A percentile compares a stretch with the other conserved stretches of the same genome.
These are phyloP conservation scores for Suillus subluteus DNA, from an alignment of 768 basidiomycete species.

Conservation along the genomic window DNA sequence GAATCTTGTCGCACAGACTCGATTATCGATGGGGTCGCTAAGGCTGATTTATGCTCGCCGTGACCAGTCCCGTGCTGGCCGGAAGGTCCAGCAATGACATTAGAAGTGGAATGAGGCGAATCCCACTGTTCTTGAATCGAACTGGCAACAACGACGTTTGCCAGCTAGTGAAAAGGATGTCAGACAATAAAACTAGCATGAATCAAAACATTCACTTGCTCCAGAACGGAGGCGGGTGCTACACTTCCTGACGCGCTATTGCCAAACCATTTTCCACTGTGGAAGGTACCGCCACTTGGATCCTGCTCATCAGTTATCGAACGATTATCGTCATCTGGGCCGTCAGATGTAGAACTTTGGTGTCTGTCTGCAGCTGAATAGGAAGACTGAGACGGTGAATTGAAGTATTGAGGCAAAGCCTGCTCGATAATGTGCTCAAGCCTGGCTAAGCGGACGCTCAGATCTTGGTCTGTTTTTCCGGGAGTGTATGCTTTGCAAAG, in stretches of 20 bases:
- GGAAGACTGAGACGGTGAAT: slow-evolving; percentile 42
- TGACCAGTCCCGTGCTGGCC: slow-evolving; percentile 29
- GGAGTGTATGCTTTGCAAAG: slow-evolving; percentile 89
- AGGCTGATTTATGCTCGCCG: slow-evolving; percentile 30
- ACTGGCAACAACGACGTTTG: slow-evolving; percentile 53
- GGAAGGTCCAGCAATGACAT: slow-evolving; percentile 16
- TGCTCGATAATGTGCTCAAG: slow-evolving; percentile 82
- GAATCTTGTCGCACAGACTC: slow-evolving; percentile 46
- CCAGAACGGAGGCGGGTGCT: slow-evolving; percentile 76
- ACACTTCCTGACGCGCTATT: slow-evolving; percentile 84
- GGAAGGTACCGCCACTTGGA: slow-evolving; percentile 73
- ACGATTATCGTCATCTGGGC: slow-evolving; percentile 64
- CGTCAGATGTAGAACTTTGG: slow-evolving; percentile 50
- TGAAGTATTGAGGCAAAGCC: slow-evolving; percentile 76
- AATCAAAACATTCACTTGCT: slow-evolving; percentile 59
- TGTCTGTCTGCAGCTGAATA: slow-evolving; percentile 38
- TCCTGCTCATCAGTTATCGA: slow-evolving; percentile 82
- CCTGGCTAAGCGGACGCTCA: slow-evolving; percentile 71
- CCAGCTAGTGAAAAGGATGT: slow-evolving; percentile 43
- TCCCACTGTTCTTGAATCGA: slow-evolving; percentile 36
- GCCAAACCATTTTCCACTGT: slow-evolving; percentile 87
- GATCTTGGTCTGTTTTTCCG: slow-evolving; percentile 83
- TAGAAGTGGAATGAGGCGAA: slow-evolving; percentile 19
- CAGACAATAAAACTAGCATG: slow-evolving; percentile 22
- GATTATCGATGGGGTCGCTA: slow-evolving; percentile 38